phyloP scores from a whole-genome alignment of 169 alveolate genomes.

The Plasmodium fragile region DNA sequence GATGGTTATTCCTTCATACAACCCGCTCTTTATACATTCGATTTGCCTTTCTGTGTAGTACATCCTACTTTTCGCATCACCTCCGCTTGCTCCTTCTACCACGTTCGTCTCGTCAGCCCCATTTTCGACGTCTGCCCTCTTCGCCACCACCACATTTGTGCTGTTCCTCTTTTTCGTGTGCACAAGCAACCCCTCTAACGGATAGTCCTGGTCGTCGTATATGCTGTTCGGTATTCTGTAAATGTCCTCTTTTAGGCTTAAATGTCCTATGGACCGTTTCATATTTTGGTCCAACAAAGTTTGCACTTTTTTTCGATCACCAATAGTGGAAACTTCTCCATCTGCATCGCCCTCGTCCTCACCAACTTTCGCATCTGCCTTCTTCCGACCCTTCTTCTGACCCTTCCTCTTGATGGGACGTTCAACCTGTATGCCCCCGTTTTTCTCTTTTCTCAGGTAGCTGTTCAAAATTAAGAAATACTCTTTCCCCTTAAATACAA shows the following conservation, averaged over 20 bases:
- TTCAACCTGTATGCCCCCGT: neutral
- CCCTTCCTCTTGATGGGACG: neutral
- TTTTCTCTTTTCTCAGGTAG: neutral
- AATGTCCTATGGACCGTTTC: conserved; percentile 2
- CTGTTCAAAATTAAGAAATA: conserved; percentile 63
- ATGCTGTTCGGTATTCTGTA: conserved; percentile 67
- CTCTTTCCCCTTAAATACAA: conserved; percentile 46
- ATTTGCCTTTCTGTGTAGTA: conserved; percentile 88
- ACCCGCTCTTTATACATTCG: conserved; percentile 92
- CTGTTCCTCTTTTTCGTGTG: conserved; percentile 66
- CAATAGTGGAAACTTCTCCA: neutral
- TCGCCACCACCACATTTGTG: conserved; percentile 39
- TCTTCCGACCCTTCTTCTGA: neutral
- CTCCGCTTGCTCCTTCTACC: neutral
- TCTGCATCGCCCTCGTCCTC: neutral
- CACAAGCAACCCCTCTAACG: conserved; percentile 66
- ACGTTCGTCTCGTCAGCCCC: neutral
- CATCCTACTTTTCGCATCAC: conserved; percentile 73
- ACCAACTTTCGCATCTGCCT: neutral
- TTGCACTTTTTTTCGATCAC: conserved; percentile 4
- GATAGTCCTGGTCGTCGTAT: conserved; percentile 60
- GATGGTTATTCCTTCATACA: conserved; percentile 92
- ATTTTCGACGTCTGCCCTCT: conserved; percentile 37
- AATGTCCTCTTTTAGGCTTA: conserved; percentile 56
- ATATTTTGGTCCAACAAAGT: conserved; percentile 4